Conservation (phyloP, 257 asterid species). For the Nicotiana benthamiana region DNA sequence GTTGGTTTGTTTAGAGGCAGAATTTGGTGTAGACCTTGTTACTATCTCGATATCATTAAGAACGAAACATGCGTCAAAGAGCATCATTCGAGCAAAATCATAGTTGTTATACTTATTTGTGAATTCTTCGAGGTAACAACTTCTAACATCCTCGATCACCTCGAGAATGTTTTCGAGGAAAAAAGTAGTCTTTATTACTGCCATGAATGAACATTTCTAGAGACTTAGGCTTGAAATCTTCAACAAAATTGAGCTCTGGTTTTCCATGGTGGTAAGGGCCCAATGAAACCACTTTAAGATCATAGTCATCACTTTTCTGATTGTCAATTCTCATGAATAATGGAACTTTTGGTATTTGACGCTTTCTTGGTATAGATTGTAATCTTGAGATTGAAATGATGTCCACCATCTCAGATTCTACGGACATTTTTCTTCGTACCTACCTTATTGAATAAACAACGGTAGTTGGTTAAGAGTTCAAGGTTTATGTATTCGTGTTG, state of each 20-base stretch:
- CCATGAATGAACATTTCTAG: constrained; percentile 8
- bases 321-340: not conserved
- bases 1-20: not conserved
- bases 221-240: constrained; percentile 15
- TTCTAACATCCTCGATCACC: not conserved
- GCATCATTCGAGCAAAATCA: constrained; percentile 19
- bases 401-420: not conserved
- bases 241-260: constrained; percentile 11
- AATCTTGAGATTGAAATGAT: not conserved
- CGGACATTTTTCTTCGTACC: not conserved
- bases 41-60: not conserved
- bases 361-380: not conserved
- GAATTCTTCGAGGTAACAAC: constrained; percentile 12
- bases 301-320: not conserved
- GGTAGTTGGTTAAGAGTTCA: not conserved
- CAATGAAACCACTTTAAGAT: constrained; percentile 20
- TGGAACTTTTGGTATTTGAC: constrained; percentile 13
- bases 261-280: constrained; percentile 30
- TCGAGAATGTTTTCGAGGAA: constrained; percentile 7
- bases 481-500: not conserved
- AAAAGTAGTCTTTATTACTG: not conserved
- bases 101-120: not conserved
- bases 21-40: not conserved
- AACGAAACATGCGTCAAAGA: constrained; percentile 6
- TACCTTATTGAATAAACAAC: not conserved